Evolutionary conservation across 2,329 filamentous ascomycete genomes (phyloP), one percentile per base, ranked within the genome.

Genomic region (Aspergillus sp.): DNA sequence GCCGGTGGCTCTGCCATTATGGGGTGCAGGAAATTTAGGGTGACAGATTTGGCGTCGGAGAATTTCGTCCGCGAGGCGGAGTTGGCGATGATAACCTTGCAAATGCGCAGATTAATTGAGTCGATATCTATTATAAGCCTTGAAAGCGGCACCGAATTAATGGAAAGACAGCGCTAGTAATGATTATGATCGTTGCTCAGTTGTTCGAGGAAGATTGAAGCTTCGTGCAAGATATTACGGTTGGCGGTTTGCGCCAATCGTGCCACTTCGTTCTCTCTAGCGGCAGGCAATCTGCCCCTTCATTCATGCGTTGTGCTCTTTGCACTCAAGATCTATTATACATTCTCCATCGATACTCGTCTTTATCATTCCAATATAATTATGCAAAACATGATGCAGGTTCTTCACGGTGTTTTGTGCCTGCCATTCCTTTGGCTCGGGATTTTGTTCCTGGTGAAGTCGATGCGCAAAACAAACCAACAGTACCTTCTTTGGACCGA

Each of bases 1-100:
- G 79, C 71, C 58, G 82, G 76, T 63, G 79, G 79, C 64, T 84
- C 82, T 22, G 81, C 72, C 83, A 85, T 85, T 48, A 26, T 71
- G 48, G 12, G 50, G 48, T 34, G 38, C 56, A 43, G 54, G 58
- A 56, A 30, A 47, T 47, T 45, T 36, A 8, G 15, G 13, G 45
- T 45, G 17, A 13, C 44, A 43, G 11, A 36, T 42, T 26, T 48
- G 43, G 26, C 32, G 47, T 22, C 38, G 43, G n/a, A n/a, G n/a
- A 42, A 38, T 24, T 20, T 17, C 26, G 38, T 43, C 42, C 17
- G 38, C 39, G 39, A 44, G 41, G 45, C 32, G 41, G 18, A 18
- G 20, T 42, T 26, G 24, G 24, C 12, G 15, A 32, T 42, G 20
- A 30, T 26, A 11, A 12, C 38, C 30, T 50, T 12, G 38, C 17